Evolutionary conservation across 371 early-diverging fungal species (phyloP), one percentile per base, ranked within the genome.

Genomic region (Homolaphlyctis polyrhiza): DNA sequence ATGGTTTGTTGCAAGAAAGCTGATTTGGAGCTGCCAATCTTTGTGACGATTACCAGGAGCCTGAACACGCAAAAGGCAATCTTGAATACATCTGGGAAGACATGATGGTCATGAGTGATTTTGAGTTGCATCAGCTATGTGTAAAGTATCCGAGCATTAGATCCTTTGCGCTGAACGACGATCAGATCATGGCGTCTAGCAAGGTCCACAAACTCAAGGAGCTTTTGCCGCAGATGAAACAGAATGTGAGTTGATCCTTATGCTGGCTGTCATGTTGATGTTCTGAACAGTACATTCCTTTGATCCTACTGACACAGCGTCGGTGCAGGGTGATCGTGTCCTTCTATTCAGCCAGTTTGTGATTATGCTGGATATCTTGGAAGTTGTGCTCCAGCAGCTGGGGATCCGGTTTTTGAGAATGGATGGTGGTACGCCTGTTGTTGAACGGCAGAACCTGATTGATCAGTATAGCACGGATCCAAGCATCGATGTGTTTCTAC

Each of bases 341-440:
- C 72, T 95, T 57, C 69, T 94, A 18, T 95, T 95, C 70, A 82
- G 84, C 47, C 94, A 95, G 70, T 92, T 92, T 66, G 87, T 90
- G 23, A 86, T 84, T 66, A 82, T 85, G 77, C 66, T 86, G 35
- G 79, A 86, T 62, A 76, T 87, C 32, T 69, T 86, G 54, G 85
- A 84, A 66, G 50, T 58, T 5, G 83, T 89, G 54, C 63, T 93
- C 39, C 77, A 82, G 62, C 79, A 84, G 30, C 74, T 89, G 2
- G 82, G 85, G 5, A 73, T 79, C 60, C 62, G 35, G 33, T 86
- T 72, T 71, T 25, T 78, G 21, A 66, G 83, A 48, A 66, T 86
- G 68, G 84, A 83, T 65, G 86, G 87, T 3, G 62, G 49, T 34
- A 84, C 82, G 0, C 57, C 67, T 8, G 73, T 73, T 25, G 55